phyloP scores from a whole-genome alignment of 441 rosid species.

The Eruca vesicaria region DNA sequence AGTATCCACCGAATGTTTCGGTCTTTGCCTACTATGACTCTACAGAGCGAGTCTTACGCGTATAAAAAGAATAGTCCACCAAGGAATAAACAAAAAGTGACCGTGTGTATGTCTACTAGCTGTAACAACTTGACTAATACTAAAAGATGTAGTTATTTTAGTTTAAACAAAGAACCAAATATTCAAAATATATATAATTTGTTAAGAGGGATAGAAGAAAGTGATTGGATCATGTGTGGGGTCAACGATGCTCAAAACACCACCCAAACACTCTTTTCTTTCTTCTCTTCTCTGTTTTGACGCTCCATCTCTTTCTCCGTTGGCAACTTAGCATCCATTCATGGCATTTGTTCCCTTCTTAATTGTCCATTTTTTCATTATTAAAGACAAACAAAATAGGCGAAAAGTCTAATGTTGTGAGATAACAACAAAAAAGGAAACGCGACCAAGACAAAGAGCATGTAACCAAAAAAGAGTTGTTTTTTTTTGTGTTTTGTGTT shows the following conservation, averaged over 20 bases:
- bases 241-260: conserved; percentile 22
- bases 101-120: conserved; percentile 12
- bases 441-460: background rate
- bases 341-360: conserved; percentile 8
- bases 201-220: conserved; percentile 3
- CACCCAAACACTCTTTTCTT: background rate
- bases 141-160: background rate
- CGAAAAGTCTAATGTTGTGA: background rate
- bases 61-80: conserved; percentile 5
- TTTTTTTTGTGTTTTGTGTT: too few relatives aligned
- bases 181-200: background rate
- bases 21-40: conserved; percentile 6
- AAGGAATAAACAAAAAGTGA: conserved; percentile 25
- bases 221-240: conserved; percentile 26
- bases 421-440: background rate
- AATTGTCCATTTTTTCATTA: background rate
- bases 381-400: background rate
- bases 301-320: background rate
- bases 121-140: conserved; percentile 19
- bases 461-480: too few relatives aligned
- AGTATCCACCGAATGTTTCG: conserved; percentile 13
- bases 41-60: background rate
- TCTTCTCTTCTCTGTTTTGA: background rate
- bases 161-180: conserved; percentile 14
- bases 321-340: conserved; percentile 22